Conservation (phyloP, 1,284 basidiomycete species). For the Leccinum subatratum region DNA sequence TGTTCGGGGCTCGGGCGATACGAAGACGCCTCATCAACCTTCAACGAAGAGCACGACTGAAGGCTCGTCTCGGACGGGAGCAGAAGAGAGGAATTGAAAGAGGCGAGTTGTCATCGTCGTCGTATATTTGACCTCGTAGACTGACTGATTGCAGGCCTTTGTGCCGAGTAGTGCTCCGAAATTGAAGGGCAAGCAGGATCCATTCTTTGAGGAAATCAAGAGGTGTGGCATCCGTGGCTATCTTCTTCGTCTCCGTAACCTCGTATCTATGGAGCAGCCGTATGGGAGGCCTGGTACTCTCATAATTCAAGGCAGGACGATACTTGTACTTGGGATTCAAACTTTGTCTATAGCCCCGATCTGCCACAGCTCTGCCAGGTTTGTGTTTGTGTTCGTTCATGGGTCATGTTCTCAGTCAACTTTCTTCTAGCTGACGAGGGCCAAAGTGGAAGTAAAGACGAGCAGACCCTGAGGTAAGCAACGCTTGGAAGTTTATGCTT, state of each 20-base stretch:
- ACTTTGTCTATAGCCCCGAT: constrained; percentile 42
- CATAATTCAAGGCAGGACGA: constrained; percentile 30
- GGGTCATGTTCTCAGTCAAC: constrained; percentile 4
- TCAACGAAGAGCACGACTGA: constrained; percentile 28
- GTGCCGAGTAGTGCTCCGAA: constrained; percentile 44
- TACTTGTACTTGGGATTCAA: neutral
- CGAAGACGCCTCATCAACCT: constrained; percentile 46
- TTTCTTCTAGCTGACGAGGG: constrained; percentile 66
- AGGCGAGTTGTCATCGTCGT: constrained; percentile 20
- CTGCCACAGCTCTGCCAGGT: constrained; percentile 85
- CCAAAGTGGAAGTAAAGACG: constrained; percentile 85
- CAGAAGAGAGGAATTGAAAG: constrained; percentile 34
- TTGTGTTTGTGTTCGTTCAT: constrained; percentile 21
- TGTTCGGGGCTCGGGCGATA: constrained; percentile 61
- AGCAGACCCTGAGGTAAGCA: constrained; percentile 70
- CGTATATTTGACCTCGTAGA: neutral
- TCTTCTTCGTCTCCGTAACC: constrained; percentile 1
- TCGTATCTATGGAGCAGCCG: constrained; percentile 71
- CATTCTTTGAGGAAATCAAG: constrained; percentile 91
- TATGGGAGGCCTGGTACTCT: constrained; percentile 78
- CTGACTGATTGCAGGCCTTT: no score
- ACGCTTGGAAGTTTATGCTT: neutral
- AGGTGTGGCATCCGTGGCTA: constrained; percentile 41
- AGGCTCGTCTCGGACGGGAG: constrained; percentile 27
- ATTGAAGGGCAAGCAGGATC: constrained; percentile 87